phyloP scores from a whole-genome alignment of 2,329 filamentous ascomycete species.

The Ascochyta koolunga region DNA sequence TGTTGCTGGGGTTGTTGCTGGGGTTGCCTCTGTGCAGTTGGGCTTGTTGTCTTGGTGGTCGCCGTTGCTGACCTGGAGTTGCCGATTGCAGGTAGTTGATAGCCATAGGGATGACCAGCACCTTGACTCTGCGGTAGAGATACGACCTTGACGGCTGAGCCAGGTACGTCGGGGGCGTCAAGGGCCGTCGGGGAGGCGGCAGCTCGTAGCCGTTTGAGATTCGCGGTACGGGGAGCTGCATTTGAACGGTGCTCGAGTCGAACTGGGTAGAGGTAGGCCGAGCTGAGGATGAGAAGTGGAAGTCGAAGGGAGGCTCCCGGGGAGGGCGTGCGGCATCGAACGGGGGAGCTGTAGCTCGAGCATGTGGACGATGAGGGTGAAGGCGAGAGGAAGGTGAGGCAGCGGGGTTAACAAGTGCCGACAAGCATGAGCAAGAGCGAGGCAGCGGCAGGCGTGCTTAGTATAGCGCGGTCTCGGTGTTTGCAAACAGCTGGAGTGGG shows the following conservation, averaged over 20 bases:
- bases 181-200: slow-evolving; percentile 30
- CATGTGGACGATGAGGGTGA: slow-evolving; percentile 39
- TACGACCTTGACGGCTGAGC: slow-evolving; percentile 41
- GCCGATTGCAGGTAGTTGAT: slow-evolving; percentile 45
- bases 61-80: slow-evolving; percentile 37
- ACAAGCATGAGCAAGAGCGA: slow-evolving; percentile 19
- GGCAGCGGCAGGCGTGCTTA: slow-evolving; percentile 2
- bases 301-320: slow-evolving; percentile 43
- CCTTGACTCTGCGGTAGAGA: slow-evolving; percentile 37
- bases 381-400: slow-evolving; percentile 13
- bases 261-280: slow-evolving; percentile 31
- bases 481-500: slow-evolving; percentile 21
- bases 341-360: slow-evolving; percentile 50
- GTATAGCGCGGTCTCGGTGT: slow-evolving; percentile 16
- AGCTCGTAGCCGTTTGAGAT: slow-evolving; percentile 31
- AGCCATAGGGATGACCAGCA: slow-evolving; percentile 39
- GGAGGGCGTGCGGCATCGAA: slow-evolving; percentile 50
- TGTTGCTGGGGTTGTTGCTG: slow-evolving; percentile 20
- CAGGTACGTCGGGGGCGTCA: slow-evolving; percentile 45
- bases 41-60: slow-evolving; percentile 19
- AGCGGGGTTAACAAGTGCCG: slow-evolving; percentile 22
- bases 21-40: slow-evolving; percentile 13
- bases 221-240: slow-evolving; percentile 43
- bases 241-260: slow-evolving; percentile 33
- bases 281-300: slow-evolving; percentile 35